Percentiles rank a stretch among this genome's conserved stretches.
phyloP scores from a whole-genome alignment of 192 early-diverging fungal species.

The Cetraspora pellucida region DNA sequence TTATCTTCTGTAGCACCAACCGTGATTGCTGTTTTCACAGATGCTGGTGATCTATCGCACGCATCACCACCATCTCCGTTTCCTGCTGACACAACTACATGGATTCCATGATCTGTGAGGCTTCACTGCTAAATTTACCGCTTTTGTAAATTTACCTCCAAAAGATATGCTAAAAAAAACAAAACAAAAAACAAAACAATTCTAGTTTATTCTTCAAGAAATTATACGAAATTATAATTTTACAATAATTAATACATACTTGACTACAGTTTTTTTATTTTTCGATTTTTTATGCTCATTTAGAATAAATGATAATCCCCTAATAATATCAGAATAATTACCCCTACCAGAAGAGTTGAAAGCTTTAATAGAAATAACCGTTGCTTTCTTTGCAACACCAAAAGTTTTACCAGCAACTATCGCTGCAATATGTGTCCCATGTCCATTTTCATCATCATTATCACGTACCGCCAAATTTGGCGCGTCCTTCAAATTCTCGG shows the following conservation, averaged over 20 bases:
- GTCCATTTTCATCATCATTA: constrained; percentile 50
- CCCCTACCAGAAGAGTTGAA: constrained; percentile 54
- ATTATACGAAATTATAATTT: constrained; percentile 30
- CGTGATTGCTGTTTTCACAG: constrained; percentile 63
- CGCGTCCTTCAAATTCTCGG: constrained; percentile 76
- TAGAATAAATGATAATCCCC: constrained; percentile 64
- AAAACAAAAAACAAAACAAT: constrained; percentile 14
- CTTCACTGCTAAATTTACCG: constrained; percentile 35
- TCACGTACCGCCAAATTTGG: constrained; percentile 56
- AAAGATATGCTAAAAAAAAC: constrained; percentile 43
- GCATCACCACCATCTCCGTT: constrained; percentile 49
- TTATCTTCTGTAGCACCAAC: constrained; percentile 80
- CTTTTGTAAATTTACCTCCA: constrained; percentile 33
- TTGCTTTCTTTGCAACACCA: constrained; percentile 52
- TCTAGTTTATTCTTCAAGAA: constrained; percentile 14
- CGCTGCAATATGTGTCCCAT: constrained; percentile 86
- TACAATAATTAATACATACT: constrained; percentile 34
- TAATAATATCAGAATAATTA: constrained; percentile 49
- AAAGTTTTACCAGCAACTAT: constrained; percentile 44
- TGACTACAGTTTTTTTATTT: constrained; percentile 15
- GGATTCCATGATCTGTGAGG: constrained; percentile 44
- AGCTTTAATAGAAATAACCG: constrained; percentile 60
- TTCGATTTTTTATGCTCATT: neutral
- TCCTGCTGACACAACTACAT: constrained; percentile 62
- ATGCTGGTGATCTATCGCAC: constrained; percentile 51